phyloP scores from a whole-genome alignment of 2,329 filamentous ascomycete species.

The Epichloe brachyelytri region DNA sequence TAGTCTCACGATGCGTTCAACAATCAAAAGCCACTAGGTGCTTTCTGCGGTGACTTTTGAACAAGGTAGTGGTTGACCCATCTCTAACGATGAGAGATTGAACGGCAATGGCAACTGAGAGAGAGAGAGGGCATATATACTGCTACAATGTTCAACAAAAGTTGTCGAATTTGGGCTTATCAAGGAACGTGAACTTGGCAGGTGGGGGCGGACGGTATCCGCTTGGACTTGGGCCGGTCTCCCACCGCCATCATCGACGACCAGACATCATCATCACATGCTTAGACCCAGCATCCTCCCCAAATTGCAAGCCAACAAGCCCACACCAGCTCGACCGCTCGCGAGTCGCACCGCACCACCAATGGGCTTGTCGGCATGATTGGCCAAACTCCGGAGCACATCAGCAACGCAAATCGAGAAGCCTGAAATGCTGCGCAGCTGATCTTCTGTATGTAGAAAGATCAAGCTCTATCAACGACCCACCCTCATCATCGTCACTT shows the following conservation, averaged over 20 bases:
- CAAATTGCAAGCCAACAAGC: neutral
- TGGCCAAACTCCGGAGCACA: neutral
- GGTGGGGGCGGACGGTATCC: neutral
- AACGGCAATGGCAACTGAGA: no score
- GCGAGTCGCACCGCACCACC: neutral
- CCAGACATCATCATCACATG: slow-evolving; percentile 19
- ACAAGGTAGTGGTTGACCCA: no score
- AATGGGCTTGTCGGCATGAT: neutral
- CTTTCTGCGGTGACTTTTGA: no score
- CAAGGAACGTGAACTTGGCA: neutral
- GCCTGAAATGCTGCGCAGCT: neutral
- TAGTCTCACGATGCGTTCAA: neutral
- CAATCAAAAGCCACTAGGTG: no score
- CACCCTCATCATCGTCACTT: neutral
- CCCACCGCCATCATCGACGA: neutral
- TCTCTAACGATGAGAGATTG: no score
- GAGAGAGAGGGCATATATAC: no score
- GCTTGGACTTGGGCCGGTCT: neutral
- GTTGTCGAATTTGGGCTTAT: neutral
- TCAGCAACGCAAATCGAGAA: neutral
- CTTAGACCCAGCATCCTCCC: neutral
- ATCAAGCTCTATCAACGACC: neutral
- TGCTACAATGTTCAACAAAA: neutral
- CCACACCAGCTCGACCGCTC: slow-evolving; percentile 1
- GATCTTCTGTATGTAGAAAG: neutral